phyloP scores from a whole-genome alignment of 495 filamentous ascomycete genomes.

The Trichoderma orchidacearum region DNA sequence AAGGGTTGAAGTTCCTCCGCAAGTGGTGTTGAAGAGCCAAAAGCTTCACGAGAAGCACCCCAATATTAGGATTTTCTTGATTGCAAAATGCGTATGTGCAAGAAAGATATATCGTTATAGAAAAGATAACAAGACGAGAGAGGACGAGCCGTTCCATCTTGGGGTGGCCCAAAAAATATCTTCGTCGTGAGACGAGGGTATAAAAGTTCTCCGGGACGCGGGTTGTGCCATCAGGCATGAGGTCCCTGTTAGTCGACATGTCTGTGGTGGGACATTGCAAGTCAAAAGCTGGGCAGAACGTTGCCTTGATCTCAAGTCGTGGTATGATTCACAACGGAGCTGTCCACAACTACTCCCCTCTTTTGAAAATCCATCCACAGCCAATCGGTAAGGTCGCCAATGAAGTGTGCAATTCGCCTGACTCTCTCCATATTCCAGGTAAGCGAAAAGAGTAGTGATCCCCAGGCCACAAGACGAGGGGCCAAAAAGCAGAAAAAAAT shows the following conservation, averaged over 20 bases:
- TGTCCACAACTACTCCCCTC: neutral
- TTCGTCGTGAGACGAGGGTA: constrained; percentile 2
- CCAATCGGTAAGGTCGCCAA: neutral
- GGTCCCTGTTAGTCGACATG: neutral
- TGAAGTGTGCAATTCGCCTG: neutral
- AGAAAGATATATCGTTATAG: neutral
- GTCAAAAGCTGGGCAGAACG: neutral
- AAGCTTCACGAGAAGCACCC: neutral
- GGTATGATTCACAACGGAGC: neutral
- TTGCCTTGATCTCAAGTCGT: neutral
- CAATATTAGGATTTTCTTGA: neutral
- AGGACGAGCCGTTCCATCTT: neutral
- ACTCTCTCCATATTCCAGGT: neutral
- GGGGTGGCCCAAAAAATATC: neutral
- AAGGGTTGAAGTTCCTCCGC: neutral
- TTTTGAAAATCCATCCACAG: neutral
- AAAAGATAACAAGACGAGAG: neutral
- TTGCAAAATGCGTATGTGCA: neutral
- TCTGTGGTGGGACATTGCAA: neutral
- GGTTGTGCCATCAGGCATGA: neutral
- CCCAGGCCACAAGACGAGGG: neutral
- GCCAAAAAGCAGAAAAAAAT: neutral
- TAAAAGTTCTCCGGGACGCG: neutral
- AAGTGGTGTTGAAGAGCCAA: neutral
- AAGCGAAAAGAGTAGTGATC: neutral